Percentiles rank a stretch among this genome's conserved stretches.
Evolutionary conservation across 768 basidiomycete species (phyloP).

Genomic region (Botryobasidium botryosum): DNA sequence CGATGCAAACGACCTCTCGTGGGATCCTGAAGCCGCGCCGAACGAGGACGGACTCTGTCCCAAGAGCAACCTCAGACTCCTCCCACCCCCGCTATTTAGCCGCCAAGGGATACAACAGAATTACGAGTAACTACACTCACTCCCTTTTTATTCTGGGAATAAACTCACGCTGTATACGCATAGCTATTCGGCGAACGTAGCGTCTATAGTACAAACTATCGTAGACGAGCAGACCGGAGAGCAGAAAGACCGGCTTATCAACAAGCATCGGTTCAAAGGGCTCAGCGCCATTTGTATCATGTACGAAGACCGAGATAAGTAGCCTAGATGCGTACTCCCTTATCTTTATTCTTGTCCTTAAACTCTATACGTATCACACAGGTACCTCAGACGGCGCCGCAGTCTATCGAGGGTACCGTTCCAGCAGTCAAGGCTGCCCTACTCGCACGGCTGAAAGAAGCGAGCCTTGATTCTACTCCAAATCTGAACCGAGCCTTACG

Average conservation of each 20-base stretch:
- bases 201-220: conserved; percentile 49
- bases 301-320: conserved; percentile 24
- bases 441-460: conserved; percentile 37
- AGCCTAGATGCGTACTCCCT: too few species aligned
- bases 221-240: conserved; percentile 63
- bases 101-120: conserved; percentile 61
- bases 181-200: conserved; percentile 64
- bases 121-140: conserved; percentile 42
- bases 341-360: too few species aligned
- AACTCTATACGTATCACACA: too few species aligned
- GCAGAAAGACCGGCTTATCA: conserved; percentile 70
- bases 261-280: conserved; percentile 73
- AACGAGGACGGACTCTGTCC: conserved; percentile 1
- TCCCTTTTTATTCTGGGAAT: conserved; percentile 1
- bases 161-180: not conserved
- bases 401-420: too few species aligned
- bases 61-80: conserved; percentile 43
- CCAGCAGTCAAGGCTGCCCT: conserved; percentile 24
- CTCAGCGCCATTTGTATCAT: conserved; percentile 56
- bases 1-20: not conserved
- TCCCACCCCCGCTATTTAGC: conserved; percentile 83
- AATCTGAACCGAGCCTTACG: too few species aligned
- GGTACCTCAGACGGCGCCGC: too few species aligned
- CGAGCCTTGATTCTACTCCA: too few species aligned
- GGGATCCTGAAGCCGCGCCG: conserved; percentile 2